phyloP scores from a whole-genome alignment of 176 grass and related monocot genomes.

The Chloris gayana region DNA sequence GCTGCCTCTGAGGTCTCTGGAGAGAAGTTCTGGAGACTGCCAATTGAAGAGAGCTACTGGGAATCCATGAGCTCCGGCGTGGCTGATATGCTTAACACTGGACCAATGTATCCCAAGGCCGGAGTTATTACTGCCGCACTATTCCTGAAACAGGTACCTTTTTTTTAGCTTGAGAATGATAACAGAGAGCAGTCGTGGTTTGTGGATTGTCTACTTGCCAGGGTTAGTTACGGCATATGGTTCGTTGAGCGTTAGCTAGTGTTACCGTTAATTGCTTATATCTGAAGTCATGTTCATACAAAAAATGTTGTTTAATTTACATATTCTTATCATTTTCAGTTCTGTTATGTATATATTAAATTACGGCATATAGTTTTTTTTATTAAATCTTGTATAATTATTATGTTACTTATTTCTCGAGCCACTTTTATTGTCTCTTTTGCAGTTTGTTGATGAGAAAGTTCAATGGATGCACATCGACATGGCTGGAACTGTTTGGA shows the following conservation, averaged over 20 bases:
- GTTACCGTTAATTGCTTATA: not conserved
- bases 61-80: constrained; percentile 91
- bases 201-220: not conserved
- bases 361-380: no score
- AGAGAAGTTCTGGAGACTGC: constrained; percentile 96
- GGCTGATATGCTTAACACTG: constrained; percentile 97
- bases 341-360: no score
- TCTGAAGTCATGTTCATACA: not conserved
- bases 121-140: constrained; percentile 84
- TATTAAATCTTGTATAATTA: not conserved
- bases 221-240: no score
- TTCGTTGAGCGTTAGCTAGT: not conserved
- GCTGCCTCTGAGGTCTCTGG: constrained; percentile 77
- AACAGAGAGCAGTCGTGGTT: not conserved
- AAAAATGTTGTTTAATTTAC: no score
- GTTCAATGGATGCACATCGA: constrained; percentile 99
- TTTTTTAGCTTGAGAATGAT: not conserved
- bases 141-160: constrained; percentile 90
- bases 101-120: constrained; percentile 56
- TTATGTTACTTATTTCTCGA: not conserved
- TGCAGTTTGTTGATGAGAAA: constrained; percentile 95
- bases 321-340: no score
- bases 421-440: not conserved
- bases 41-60: constrained; percentile 94
- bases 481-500: constrained; percentile 93